Percentiles rank a stretch among this genome's conserved stretches.
Evolutionary conservation across 331 rosid genomes (phyloP).

Genomic region (Erythrophleum ivorense): DNA sequence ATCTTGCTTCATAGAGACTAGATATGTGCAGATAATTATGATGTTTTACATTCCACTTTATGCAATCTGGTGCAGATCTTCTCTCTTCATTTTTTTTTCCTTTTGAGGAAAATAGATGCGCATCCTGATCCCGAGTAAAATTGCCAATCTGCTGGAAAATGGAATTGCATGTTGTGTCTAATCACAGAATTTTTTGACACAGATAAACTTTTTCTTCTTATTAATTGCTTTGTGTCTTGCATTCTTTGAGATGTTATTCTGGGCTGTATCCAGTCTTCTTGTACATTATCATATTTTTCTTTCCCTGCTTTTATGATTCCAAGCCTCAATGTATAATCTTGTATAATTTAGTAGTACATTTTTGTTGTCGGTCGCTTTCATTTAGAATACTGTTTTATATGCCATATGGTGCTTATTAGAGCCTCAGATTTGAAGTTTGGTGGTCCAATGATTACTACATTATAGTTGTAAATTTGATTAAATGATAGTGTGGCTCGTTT

Average conservation of each 20-base stretch:
- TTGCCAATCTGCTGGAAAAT: conserved; percentile 24
- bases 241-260: neutral
- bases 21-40: conserved; percentile 13
- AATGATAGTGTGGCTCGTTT: conserved; percentile 87
- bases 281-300: conserved; percentile 19
- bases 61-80: neutral
- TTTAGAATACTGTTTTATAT: conserved; percentile 23
- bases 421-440: conserved; percentile 16
- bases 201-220: conserved; percentile 3
- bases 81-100: neutral
- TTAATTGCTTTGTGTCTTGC: neutral
- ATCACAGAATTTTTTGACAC: conserved; percentile 21
- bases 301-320: conserved; percentile 35
- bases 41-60: conserved; percentile 19
- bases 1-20: conserved; percentile 8
- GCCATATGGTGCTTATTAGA: conserved; percentile 29
- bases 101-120: conserved; percentile 9
- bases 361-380: conserved; percentile 26
- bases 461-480: conserved; percentile 38
- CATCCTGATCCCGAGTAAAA: conserved; percentile 23
- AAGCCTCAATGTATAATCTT: conserved; percentile 8
- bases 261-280: conserved; percentile 20
- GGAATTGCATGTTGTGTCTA: conserved; percentile 22
- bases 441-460: conserved; percentile 31
- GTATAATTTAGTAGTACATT: conserved; percentile 10